Evolutionary conservation across 192 early-diverging fungal species (phyloP).

Genomic region (Cladochytrium replicatum): DNA sequence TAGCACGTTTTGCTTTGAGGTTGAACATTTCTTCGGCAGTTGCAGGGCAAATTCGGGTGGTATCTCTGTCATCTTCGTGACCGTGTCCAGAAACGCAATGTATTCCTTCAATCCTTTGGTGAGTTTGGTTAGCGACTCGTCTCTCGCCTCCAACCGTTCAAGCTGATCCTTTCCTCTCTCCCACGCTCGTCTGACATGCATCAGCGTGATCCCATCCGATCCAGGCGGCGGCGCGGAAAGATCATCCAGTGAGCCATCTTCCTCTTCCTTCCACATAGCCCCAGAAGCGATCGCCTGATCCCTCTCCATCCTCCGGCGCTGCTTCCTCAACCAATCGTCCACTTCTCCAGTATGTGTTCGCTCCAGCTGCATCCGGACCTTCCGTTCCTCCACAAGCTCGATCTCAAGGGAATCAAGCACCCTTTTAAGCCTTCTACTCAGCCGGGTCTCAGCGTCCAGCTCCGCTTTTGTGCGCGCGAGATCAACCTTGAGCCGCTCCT

Average conservation of each 20-base stretch:
- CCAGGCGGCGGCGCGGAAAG: too few relatives aligned
- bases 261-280: too few relatives aligned
- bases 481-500: conserved; percentile 33
- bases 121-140: conserved; percentile 30
- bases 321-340: too few relatives aligned
- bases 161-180: conserved; percentile 23
- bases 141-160: conserved; percentile 19
- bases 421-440: not conserved
- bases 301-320: conserved; percentile 22
- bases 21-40: too few relatives aligned
- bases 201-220: too few relatives aligned
- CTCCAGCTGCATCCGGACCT: conserved; percentile 36
- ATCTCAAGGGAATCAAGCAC: not conserved
- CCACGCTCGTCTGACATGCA: too few relatives aligned
- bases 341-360: conserved; percentile 30
- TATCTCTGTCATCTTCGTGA: too few relatives aligned
- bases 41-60: too few relatives aligned
- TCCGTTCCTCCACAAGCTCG: conserved; percentile 18
- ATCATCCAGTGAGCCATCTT: too few relatives aligned
- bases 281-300: conserved; percentile 14
- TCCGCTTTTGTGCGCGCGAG: conserved; percentile 26
- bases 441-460: conserved; percentile 10
- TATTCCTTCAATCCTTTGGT: conserved; percentile 16
- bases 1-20: too few relatives aligned
- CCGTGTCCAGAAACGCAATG: too few relatives aligned